A percentile compares a stretch with the other conserved stretches of the same genome.
Evolutionary conservation across 2,329 filamentous ascomycete species (phyloP).

Genomic region (Hyphodiscus sp.): DNA sequence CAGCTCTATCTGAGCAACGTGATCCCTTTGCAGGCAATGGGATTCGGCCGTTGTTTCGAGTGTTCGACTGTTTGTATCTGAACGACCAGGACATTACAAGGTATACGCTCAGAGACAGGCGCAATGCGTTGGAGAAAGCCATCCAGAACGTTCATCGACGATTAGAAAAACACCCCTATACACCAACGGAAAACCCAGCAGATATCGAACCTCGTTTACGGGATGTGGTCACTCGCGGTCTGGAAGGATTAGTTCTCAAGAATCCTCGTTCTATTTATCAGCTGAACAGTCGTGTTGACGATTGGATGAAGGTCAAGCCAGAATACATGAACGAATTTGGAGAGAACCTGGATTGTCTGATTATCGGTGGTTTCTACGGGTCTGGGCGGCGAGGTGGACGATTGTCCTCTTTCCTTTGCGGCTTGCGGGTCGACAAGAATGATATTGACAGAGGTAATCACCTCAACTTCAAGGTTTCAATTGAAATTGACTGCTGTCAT

Average conservation of each 20-base stretch:
- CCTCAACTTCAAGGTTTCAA: background rate
- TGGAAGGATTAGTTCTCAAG: conserved; percentile 88
- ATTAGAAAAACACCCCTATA: conserved; percentile 74
- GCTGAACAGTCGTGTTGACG: conserved; percentile 83
- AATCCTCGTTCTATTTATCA: conserved; percentile 83
- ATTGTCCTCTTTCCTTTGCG: conserved; percentile 85
- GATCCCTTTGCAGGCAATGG: conserved; percentile 57
- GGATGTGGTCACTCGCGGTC: conserved; percentile 77
- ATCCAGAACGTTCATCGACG: conserved; percentile 65
- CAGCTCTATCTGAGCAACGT: conserved; percentile 71
- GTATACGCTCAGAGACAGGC: conserved; percentile 77
- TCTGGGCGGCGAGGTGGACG: conserved; percentile 76
- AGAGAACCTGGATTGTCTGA: conserved; percentile 81
- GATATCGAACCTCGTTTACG: conserved; percentile 76
- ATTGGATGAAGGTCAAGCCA: conserved; percentile 98
- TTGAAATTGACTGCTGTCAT: too few species aligned
- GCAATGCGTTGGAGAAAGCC: conserved; percentile 65
- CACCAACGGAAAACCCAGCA: conserved; percentile 56
- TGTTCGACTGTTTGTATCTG: conserved; percentile 88
- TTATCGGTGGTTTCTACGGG: conserved; percentile 91
- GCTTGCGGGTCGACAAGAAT: conserved; percentile 67
- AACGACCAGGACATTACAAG: conserved; percentile 75
- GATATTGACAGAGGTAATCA: conserved; percentile 42
- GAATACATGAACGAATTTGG: conserved; percentile 98
- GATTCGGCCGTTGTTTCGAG: conserved; percentile 69